phyloP scores from a whole-genome alignment of 495 filamentous ascomycete genomes.

The Gamarada debralockiae region DNA sequence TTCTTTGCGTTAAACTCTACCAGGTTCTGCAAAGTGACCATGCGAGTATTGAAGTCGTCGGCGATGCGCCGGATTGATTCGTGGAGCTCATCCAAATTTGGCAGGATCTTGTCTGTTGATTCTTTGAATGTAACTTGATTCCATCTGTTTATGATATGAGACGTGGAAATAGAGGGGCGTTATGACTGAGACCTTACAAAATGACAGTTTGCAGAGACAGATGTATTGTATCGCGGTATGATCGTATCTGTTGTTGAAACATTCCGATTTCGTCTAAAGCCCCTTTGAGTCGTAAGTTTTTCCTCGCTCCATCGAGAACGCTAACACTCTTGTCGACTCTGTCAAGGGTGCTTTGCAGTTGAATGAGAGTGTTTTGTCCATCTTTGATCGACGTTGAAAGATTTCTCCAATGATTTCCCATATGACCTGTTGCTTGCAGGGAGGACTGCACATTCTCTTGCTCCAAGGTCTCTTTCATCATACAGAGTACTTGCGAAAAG shows the following conservation, averaged over 20 bases:
- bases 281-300: slow-evolving; percentile 2
- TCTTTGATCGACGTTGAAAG: slow-evolving; percentile 13
- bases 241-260: slow-evolving; percentile 11
- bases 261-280: slow-evolving; percentile 11
- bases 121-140: slow-evolving; percentile 19
- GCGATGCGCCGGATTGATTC: slow-evolving; percentile 13
- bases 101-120: slow-evolving; percentile 19
- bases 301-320: slow-evolving; percentile 12
- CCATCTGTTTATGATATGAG: slow-evolving; percentile 1
- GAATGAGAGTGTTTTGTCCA: slow-evolving; percentile 6
- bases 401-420: slow-evolving; percentile 13
- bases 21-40: slow-evolving; percentile 8
- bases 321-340: slow-evolving; percentile 13
- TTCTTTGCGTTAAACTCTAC: slow-evolving; percentile 6
- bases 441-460: slow-evolving; percentile 2
- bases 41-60: slow-evolving; percentile 10
- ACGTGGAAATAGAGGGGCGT: background rate
- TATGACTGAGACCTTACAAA: background rate
- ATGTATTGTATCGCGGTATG: slow-evolving; percentile 9
- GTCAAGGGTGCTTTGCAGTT: slow-evolving; percentile 8
- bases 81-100: slow-evolving; percentile 16
- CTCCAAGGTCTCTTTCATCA: slow-evolving; percentile 19
- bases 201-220: slow-evolving; percentile 15
- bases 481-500: slow-evolving; percentile 10
- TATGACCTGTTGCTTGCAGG: slow-evolving; percentile 12